A percentile compares a stretch with the other conserved stretches of the same genome.
These are phyloP conservation scores for Glycyrrhiza uralensis DNA, from an alignment of 306 rosid species.

Conservation along the genomic window DNA sequence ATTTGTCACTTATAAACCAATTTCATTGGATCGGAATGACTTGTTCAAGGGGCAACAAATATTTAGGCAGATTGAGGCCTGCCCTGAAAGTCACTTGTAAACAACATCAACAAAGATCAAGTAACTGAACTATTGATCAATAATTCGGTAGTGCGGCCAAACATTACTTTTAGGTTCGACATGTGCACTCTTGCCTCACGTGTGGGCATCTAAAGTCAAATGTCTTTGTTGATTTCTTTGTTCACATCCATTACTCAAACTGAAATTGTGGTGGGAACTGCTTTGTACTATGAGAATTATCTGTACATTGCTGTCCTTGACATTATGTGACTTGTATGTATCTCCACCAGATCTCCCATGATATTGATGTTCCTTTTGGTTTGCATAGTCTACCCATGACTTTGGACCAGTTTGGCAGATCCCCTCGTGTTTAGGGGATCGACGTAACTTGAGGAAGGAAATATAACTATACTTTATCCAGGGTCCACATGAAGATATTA, in stretches of 20 bases:
- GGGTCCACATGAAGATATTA: too few relatives aligned
- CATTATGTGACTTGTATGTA: background rate
- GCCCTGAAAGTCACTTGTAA: background rate
- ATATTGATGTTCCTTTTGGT: background rate
- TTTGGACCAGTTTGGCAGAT: constrained; percentile 2
- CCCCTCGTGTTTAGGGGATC: background rate
- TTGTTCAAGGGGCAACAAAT: constrained; percentile 1
- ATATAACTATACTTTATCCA: too few relatives aligned
- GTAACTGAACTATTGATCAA: background rate
- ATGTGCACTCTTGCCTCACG: background rate
- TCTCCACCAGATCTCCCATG: constrained; percentile 1
- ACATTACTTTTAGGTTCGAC: constrained; percentile 11
- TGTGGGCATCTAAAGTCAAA: constrained; percentile 1
- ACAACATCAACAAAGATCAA: constrained; percentile 1
- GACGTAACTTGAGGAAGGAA: too few relatives aligned
- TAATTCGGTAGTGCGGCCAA: constrained; percentile 12
- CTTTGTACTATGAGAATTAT: background rate
- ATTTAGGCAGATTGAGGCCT: constrained; percentile 2
- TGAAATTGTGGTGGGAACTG: constrained; percentile 7
- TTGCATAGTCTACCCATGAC: constrained; percentile 9
- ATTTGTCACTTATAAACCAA: background rate
- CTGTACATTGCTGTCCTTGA: background rate
- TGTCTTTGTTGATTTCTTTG: background rate
- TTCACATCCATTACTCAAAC: background rate
- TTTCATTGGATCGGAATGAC: constrained; percentile 10